Percentiles rank a stretch among this genome's conserved stretches.
Conservation (phyloP, 177 flowering plant genomes). For the Vitis hybrid region DNA sequence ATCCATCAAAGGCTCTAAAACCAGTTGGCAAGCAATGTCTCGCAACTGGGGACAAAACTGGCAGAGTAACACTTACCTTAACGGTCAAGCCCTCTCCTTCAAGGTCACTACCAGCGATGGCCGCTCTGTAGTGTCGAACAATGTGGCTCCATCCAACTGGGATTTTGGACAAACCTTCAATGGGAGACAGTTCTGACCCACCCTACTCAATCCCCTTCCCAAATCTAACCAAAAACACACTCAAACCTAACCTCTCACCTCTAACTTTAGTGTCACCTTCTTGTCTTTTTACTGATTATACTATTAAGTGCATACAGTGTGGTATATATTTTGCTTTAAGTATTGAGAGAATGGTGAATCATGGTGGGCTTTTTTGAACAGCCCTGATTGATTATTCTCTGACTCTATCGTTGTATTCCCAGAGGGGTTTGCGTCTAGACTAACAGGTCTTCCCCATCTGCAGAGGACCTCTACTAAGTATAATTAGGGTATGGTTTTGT, state of each 20-base stretch:
- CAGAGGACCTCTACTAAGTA: not conserved
- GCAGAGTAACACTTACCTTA: constrained; percentile 41
- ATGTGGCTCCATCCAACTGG: constrained; percentile 35
- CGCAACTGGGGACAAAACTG: constrained; percentile 42
- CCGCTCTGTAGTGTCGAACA: constrained; percentile 26
- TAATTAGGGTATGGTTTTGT: not conserved
- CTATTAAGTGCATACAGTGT: too few relatives aligned
- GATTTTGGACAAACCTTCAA: constrained; percentile 27
- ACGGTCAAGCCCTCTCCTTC: constrained; percentile 42
- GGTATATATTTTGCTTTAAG: too few relatives aligned
- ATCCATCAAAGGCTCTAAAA: constrained; percentile 39
- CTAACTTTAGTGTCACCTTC: not conserved
- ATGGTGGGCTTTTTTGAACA: not conserved
- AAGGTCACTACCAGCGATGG: constrained; percentile 45
- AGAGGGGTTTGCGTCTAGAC: not conserved
- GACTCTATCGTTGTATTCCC: too few relatives aligned
- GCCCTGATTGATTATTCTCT: not conserved
- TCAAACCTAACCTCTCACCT: not conserved
- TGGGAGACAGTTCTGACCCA: constrained; percentile 26
- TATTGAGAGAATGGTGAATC: not conserved
- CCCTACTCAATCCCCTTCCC: not conserved
- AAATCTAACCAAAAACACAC: not conserved
- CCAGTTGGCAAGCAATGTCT: constrained; percentile 38
- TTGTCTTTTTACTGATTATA: too few relatives aligned
- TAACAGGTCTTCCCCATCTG: not conserved